Evolutionary conservation across 2,329 filamentous ascomycete genomes (phyloP), one percentile per base, ranked within the genome.

Genomic region (Mollisiaceae sp.): DNA sequence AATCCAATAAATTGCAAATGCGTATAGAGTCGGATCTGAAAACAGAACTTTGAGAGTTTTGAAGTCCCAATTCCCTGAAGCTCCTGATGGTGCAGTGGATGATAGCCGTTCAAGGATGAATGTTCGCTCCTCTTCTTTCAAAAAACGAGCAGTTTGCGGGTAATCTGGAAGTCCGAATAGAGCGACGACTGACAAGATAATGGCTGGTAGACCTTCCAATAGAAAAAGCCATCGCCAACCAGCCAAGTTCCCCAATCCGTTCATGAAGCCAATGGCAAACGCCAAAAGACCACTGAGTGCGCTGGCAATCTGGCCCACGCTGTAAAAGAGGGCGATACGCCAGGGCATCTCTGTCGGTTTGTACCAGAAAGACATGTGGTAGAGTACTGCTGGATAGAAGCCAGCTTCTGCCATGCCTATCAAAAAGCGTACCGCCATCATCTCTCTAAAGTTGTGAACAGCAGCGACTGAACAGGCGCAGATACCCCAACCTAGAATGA

Each of bases 281-380:
- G 78, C 78, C 22, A 79, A 68, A 20, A 79, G 66, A 0, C 78
- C 78, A 27, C 74, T 75, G 35, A 77, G 69, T 14, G 77, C 76
- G 6, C 74, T 71, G 0, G 77, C 74, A 15, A 79, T 63, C 64
- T 77, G 75, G 0, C 76, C 76, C 0, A 77, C 70, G 6, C 76
- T 73, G 63, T 79, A 79, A 43, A 79, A 79, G 0, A 79, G 69
- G 2, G 78, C 77, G n/a, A 79, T 76, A 18, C 78, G 72, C 68
- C 73, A 75, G 0, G 74, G 76, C 67, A 79, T 70, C 68, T 79
- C 77, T 0, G 60, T 63, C 0, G 76, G 76, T 60, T 76, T 76
- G 59, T 79, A 79, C 77, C 77, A 79, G 61, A 79, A 78, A 3
- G 77, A 75, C 75, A 79, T 77, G 60, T 79, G 77, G 54, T 79